A percentile compares a stretch with the other conserved stretches of the same genome.
Conservation (phyloP, 257 asterid genomes). For the Petrea volubilis region DNA sequence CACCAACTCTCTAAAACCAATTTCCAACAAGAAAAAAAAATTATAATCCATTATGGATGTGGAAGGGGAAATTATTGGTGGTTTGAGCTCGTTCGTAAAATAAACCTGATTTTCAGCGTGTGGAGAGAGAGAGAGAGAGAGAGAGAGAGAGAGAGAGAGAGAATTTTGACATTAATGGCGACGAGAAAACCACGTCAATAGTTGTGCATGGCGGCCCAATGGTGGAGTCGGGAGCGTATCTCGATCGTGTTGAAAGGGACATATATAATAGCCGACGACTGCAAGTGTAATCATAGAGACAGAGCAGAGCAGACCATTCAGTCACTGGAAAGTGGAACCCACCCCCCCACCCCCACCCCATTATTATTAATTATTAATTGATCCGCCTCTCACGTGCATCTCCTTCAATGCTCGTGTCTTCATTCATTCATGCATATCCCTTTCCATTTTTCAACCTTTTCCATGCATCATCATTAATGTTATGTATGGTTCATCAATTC, state of each 20-base stretch:
- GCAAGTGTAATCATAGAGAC: too few relatives aligned
- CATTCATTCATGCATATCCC: slow-evolving; percentile 18
- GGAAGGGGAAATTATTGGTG: too few relatives aligned
- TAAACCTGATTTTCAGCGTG: too few relatives aligned
- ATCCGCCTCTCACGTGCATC: slow-evolving; percentile 33
- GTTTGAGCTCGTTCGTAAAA: too few relatives aligned
- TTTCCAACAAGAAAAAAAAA: too few relatives aligned
- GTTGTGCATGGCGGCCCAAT: neutral
- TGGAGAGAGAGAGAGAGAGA: too few relatives aligned
- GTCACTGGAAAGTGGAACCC: slow-evolving; percentile 17
- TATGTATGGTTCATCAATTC: neutral
- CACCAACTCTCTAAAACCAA: too few relatives aligned
- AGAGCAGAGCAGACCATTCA: slow-evolving; percentile 14
- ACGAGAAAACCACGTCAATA: too few relatives aligned
- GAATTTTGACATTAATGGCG: too few relatives aligned
- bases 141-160: too few relatives aligned
- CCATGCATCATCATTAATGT: neutral
- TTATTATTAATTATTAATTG: too few relatives aligned
- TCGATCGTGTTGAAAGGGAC: slow-evolving; percentile 20
- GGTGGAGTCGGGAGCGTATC: neutral
- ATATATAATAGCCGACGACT: neutral
- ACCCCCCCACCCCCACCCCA: neutral
- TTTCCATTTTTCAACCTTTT: neutral
- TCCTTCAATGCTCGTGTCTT: slow-evolving; percentile 30
- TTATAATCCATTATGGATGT: too few relatives aligned